phyloP scores from a whole-genome alignment of 2,329 filamentous ascomycete species.

The Pseudogymnoascus sp. region DNA sequence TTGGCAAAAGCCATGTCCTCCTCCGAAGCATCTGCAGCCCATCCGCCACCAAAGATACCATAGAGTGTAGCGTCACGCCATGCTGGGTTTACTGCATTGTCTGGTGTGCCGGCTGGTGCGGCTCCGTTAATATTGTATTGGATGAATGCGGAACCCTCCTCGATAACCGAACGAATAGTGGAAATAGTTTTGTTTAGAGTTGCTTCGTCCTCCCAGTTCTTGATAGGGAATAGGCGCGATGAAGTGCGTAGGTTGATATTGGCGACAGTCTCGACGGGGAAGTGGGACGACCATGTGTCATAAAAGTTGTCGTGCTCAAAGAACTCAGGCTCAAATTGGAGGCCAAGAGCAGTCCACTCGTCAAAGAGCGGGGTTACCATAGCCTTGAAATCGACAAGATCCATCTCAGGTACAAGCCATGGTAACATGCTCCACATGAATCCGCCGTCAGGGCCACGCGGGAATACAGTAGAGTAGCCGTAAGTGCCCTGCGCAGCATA shows the following conservation, averaged over 20 bases:
- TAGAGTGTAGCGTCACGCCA: slow-evolving; percentile 13
- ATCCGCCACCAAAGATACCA: slow-evolving; percentile 9
- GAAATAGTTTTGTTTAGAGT: slow-evolving; percentile 22
- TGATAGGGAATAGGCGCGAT: slow-evolving; percentile 35
- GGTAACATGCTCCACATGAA: slow-evolving; percentile 18
- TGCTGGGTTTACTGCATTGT: slow-evolving; percentile 17
- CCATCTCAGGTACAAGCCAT: slow-evolving; percentile 19
- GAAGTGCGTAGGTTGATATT: slow-evolving; percentile 27
- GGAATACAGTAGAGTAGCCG: slow-evolving; percentile 28
- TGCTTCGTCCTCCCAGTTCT: slow-evolving; percentile 29
- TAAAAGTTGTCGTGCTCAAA: slow-evolving; percentile 10
- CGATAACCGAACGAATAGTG: slow-evolving; percentile 28
- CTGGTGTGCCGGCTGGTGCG: slow-evolving; percentile 10
- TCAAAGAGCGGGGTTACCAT: slow-evolving; percentile 32
- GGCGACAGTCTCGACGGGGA: slow-evolving; percentile 27
- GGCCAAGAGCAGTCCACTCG: slow-evolving; percentile 24
- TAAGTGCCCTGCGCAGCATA: slow-evolving; percentile 8
- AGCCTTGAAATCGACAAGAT: slow-evolving; percentile 19
- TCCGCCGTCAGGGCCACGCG: slow-evolving; percentile 27
- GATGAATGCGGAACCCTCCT: slow-evolving; percentile 29
- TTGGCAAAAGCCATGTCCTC: slow-evolving; percentile 22
- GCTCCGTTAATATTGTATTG: slow-evolving; percentile 11
- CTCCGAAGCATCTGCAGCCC: slow-evolving; percentile 16
- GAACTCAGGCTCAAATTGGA: slow-evolving; percentile 11
- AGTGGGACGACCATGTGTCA: slow-evolving; percentile 33